Percentiles rank a stretch among this genome's conserved stretches.
Evolutionary conservation across 352 stramenopile species (phyloP).

Genomic region (Blastocystis sp.): DNA sequence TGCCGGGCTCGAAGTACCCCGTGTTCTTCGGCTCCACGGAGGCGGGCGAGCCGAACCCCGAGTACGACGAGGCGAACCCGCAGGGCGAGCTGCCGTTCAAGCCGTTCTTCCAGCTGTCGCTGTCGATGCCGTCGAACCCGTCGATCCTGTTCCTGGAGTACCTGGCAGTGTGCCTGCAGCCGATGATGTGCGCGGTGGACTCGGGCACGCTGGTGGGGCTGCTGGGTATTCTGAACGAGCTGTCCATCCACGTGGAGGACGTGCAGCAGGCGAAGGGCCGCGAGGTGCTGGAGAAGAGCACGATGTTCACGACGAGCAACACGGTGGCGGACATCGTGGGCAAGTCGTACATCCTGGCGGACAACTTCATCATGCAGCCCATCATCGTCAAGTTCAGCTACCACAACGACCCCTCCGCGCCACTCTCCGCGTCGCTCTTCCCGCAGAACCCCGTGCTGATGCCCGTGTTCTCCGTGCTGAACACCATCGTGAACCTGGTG

Average conservation of each 20-base stretch:
- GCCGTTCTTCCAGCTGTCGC: conserved; percentile 62
- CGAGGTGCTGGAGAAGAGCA: conserved; percentile 5
- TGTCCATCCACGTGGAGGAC: conserved; percentile 44
- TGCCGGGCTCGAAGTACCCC: conserved; percentile 34
- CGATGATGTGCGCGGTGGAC: conserved; percentile 58
- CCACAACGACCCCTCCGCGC: conserved; percentile 42
- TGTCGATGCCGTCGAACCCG: conserved; percentile 61
- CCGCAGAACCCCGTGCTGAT: conserved; percentile 56
- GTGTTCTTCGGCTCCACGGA: conserved; percentile 63
- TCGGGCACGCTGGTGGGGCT: conserved; percentile 11
- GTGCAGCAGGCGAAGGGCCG: conserved; percentile 20
- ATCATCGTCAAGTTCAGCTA: conserved; percentile 62
- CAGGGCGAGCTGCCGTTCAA: conserved; percentile 4
- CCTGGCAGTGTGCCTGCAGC: conserved; percentile 45
- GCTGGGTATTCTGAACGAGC: conserved; percentile 26
- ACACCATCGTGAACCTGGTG: conserved; percentile 54
- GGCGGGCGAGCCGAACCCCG: conserved; percentile 31
- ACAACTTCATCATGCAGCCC: conserved; percentile 65
- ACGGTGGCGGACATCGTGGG: conserved; percentile 33
- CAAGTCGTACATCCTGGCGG: conserved; percentile 57
- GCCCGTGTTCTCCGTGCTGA: conserved; percentile 36
- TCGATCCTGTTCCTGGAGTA: conserved; percentile 64
- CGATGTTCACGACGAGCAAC: conserved; percentile 29
- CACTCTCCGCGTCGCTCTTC: conserved; percentile 40
- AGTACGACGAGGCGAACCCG: conserved; percentile 43